phyloP scores from a whole-genome alignment of 2,329 filamentous ascomycete genomes.

The Colletotrichum orbiculare region DNA sequence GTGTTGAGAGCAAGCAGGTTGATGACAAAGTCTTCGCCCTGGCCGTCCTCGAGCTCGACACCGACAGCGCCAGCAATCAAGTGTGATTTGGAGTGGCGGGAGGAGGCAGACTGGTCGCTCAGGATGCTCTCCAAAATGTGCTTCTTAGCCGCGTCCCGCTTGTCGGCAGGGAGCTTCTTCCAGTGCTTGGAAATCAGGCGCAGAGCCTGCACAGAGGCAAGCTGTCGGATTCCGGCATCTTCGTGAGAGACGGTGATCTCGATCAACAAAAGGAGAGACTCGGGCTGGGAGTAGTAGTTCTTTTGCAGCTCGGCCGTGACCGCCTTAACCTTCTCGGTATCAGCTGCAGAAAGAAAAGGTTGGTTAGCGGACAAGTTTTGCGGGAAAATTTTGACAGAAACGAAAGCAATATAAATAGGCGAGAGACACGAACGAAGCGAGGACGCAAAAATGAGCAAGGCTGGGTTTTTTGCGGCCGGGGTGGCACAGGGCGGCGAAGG shows the following conservation, averaged over 20 bases:
- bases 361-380: conserved; percentile 45
- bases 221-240: conserved; percentile 80
- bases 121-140: conserved; percentile 87
- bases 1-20: conserved; percentile 83
- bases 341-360: conserved; percentile 65
- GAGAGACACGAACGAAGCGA: conserved; percentile 32
- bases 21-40: conserved; percentile 85
- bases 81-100: conserved; percentile 87
- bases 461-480: conserved; percentile 32
- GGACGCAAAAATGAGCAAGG: conserved; percentile 29
- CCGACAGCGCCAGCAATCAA: conserved; percentile 89
- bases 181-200: conserved; percentile 89
- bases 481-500: conserved; percentile 28
- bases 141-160: conserved; percentile 84
- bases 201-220: conserved; percentile 90
- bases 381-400: not conserved
- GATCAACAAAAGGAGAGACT: conserved; percentile 86
- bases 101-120: conserved; percentile 79
- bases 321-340: conserved; percentile 89
- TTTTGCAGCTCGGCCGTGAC: conserved; percentile 92
- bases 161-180: conserved; percentile 75
- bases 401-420: conserved; percentile 28
- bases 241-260: conserved; percentile 88
- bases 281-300: conserved; percentile 88
- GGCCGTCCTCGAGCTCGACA: conserved; percentile 77